phyloP scores from a whole-genome alignment of 2,329 filamentous ascomycete species.

The Calonectria henricotiae region DNA sequence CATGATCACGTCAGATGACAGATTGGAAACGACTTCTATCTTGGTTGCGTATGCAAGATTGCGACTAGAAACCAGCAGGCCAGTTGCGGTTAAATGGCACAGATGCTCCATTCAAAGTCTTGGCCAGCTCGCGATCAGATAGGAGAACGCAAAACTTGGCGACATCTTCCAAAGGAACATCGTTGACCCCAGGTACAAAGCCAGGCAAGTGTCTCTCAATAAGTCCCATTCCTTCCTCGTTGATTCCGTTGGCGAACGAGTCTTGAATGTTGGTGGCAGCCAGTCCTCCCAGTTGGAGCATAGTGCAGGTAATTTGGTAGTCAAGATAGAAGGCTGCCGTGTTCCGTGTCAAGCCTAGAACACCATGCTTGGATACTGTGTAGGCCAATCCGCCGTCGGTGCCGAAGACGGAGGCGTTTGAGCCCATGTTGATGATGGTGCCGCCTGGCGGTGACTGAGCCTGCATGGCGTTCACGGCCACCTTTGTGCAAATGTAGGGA shows the following conservation, averaged over 20 bases:
- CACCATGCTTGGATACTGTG: constrained; percentile 2
- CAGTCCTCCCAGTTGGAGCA: constrained; percentile 11
- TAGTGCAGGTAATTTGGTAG: constrained; percentile 9
- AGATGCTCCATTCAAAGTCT: constrained; percentile 12
- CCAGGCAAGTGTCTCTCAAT: constrained; percentile 11
- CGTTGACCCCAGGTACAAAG: constrained; percentile 11
- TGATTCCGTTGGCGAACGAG: constrained; percentile 2
- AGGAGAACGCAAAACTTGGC: constrained; percentile 10
- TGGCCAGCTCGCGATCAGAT: background rate
- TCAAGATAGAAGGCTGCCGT: constrained; percentile 10
- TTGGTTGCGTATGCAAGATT: background rate
- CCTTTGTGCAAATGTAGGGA: constrained; percentile 57
- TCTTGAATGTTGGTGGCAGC: constrained; percentile 14
- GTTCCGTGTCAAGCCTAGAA: constrained; percentile 1
- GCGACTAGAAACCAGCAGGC: constrained; percentile 6
- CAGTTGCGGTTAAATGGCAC: constrained; percentile 14
- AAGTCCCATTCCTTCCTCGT: background rate
- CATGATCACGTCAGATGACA: background rate
- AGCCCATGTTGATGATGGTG: constrained; percentile 69
- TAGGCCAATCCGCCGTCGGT: constrained; percentile 61
- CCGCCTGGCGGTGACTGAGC: constrained; percentile 55
- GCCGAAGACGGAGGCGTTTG: constrained; percentile 63
- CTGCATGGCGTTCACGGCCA: constrained; percentile 60
- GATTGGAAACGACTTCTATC: background rate
- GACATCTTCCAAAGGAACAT: constrained; percentile 7